Percentiles rank a stretch among this genome's conserved stretches.
Evolutionary conservation across 192 early-diverging fungal species (phyloP).

Genomic region (Coemansia sp.): DNA sequence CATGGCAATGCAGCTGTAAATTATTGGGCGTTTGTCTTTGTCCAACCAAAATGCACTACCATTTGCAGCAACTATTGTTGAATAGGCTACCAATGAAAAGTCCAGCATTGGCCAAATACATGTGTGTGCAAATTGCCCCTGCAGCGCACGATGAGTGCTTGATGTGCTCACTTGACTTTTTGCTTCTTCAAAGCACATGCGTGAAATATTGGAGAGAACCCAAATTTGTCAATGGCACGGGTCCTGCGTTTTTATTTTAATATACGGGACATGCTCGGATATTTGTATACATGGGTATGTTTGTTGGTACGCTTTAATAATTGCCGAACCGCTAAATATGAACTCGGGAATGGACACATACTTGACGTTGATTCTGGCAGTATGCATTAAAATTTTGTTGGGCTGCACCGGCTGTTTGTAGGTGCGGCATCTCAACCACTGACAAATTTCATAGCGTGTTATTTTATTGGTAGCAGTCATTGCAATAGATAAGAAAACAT

Average conservation of each 20-base stretch:
- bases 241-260: neutral
- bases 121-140: neutral
- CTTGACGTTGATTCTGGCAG: neutral
- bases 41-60: neutral
- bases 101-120: neutral
- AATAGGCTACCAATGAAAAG: neutral
- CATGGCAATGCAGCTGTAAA: neutral
- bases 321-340: neutral
- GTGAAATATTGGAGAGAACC: neutral
- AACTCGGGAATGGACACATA: neutral
- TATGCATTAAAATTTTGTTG: neutral
- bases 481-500: neutral
- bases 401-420: neutral
- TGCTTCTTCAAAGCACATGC: too few species aligned
- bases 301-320: neutral
- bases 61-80: neutral
- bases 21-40: neutral
- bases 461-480: neutral
- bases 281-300: neutral
- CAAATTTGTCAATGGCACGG: neutral
- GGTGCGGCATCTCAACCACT: too few species aligned
- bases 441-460: neutral
- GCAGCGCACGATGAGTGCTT: neutral
- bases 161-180: neutral
- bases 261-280: neutral